Evolutionary conservation across 768 basidiomycete species (phyloP), one percentile per base, ranked within the genome.

Genomic region (Krasilnikovozyma curviuscula): DNA sequence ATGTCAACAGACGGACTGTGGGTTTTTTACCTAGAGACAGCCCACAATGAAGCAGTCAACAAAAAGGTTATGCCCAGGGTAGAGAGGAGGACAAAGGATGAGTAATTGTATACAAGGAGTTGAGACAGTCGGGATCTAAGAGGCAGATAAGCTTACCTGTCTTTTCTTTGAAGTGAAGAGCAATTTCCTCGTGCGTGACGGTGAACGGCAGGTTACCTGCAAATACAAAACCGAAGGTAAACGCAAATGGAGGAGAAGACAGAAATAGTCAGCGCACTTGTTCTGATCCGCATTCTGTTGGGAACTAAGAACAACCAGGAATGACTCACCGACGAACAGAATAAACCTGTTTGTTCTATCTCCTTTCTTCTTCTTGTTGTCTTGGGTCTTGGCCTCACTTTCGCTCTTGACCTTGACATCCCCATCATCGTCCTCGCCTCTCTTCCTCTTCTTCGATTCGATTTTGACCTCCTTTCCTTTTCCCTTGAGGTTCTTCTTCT

Each of bases 271-370:
- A 27, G 16, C 27, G 29, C 8, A 18, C n/a, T n/a, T n/a, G n/a
- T n/a, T n/a, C n/a, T 33, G 7, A 9, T 9, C 19, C 32, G 44
- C 16, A n/a, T 16, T 30, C 8, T 10, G 33, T 12, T 3, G 28
- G 9, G 23, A 21, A 43, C 18, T 14, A 21, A 13, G 30, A 40
- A 19, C n/a, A 19, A 33, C n/a, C n/a, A 21, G 25, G 13, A 19
- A 3, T 30, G 14, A 46, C 50, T 24, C 19, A 52, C 50, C 50
- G 33, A 52, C 50, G 28, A 52, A 52, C 21, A 52, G 40, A 24
- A 52, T 52, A 34, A 41, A 52, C 34, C 50, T 39, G 18, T 30
- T 23, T 35, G 46, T 52, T 10, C 40, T 34, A 29, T 50, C 45
- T 1, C 43, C 43, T 29, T 50, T 50, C 5, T 40, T 13, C 41